These are phyloP conservation scores for Capsicum pubescens DNA, from an alignment of 257 asterid genomes.

Conservation along the genomic window DNA sequence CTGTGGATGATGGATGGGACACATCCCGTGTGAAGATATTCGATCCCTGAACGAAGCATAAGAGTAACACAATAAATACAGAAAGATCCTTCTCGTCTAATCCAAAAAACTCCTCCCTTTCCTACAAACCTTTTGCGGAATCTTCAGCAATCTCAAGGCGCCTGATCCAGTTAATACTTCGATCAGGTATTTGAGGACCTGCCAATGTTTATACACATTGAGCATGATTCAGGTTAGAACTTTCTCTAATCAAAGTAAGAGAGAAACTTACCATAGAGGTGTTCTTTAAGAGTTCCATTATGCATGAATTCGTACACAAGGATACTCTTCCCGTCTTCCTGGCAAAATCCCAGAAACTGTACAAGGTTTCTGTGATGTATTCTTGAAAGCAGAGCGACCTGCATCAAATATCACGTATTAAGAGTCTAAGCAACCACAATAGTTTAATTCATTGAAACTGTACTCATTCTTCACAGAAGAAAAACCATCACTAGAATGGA, in stretches of 20 bases:
- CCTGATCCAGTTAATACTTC: conserved; percentile 78
- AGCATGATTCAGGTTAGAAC: background rate
- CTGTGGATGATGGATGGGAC: conserved; percentile 95
- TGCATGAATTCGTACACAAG: conserved; percentile 97
- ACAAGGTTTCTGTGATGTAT: conserved; percentile 97
- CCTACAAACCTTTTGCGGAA: conserved; percentile 85
- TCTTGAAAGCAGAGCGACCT: conserved; percentile 99
- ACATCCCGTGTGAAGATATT: conserved; percentile 97
- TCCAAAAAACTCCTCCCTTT: conserved; percentile 22
- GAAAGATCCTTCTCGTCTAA: conserved; percentile 7
- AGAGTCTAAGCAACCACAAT: conserved; percentile 11
- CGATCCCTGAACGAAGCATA: conserved; percentile 73
- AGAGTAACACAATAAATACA: background rate
- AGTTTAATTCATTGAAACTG: conserved; percentile 3
- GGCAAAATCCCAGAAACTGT: conserved; percentile 96
- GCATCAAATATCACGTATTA: conserved; percentile 28
- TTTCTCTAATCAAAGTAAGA: background rate
- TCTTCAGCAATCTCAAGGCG: conserved; percentile 99
- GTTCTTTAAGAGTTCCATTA: conserved; percentile 93
- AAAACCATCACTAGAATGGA: background rate
- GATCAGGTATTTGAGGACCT: conserved; percentile 75
- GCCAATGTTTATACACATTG: conserved; percentile 25
- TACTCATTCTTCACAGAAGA: background rate
- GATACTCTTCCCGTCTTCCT: conserved; percentile 88
- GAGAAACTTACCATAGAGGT: conserved; percentile 67